These are phyloP conservation scores for Marasmius oreades DNA, from an alignment of 1,284 basidiomycete species.

Conservation along the genomic window DNA sequence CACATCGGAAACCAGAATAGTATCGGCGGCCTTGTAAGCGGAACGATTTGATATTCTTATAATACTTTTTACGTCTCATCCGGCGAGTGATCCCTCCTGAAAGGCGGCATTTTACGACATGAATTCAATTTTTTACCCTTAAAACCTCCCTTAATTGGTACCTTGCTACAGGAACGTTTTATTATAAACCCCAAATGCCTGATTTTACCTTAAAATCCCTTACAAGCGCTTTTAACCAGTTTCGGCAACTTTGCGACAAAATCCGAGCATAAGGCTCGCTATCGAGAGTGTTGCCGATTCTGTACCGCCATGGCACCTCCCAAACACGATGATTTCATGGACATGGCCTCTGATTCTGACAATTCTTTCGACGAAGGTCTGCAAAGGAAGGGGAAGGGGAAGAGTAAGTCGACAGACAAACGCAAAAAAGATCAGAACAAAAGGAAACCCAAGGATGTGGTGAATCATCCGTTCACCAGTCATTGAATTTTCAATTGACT, in stretches of 20 bases:
- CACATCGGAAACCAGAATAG: no score
- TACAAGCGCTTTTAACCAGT: no score
- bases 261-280: background rate
- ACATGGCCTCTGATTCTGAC: conserved; percentile 38
- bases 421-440: conserved; percentile 38
- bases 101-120: background rate
- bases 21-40: no score
- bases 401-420: conserved; percentile 36
- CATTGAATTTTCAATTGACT: conserved; percentile 2
- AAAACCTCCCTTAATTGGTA: no score
- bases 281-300: background rate
- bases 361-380: conserved; percentile 31
- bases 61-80: no score
- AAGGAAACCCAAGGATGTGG: conserved; percentile 48
- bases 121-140: no score
- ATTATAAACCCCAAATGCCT: no score
- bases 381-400: conserved; percentile 39
- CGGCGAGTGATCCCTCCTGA: no score
- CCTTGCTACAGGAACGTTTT: no score
- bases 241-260: no score
- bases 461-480: conserved; percentile 15
- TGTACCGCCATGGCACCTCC: background rate
- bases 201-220: no score
- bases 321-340: conserved; percentile 22
- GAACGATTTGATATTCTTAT: no score